phyloP scores from a whole-genome alignment of 345 rosid genomes.

The Camelina laxa region DNA sequence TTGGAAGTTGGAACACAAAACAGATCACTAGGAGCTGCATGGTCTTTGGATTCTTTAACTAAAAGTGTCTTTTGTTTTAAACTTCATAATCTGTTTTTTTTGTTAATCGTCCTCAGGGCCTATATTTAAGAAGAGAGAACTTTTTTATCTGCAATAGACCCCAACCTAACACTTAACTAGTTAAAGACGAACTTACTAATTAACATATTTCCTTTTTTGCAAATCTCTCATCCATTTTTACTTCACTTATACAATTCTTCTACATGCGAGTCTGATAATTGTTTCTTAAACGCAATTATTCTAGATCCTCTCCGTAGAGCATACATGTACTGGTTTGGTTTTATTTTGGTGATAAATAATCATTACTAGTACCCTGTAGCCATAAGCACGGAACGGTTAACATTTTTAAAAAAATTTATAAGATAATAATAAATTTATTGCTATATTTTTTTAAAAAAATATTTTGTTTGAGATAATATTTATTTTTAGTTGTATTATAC shows the following conservation, averaged over 20 bases:
- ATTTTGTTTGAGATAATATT: no score
- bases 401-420: no score
- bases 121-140: neutral
- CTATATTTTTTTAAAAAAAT: no score
- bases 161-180: neutral
- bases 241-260: neutral
- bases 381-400: no score
- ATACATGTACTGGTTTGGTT: no score
- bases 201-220: neutral
- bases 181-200: slow-evolving; percentile 5
- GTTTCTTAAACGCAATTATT: neutral
- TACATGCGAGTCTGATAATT: neutral
- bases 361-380: no score
- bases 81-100: slow-evolving; percentile 1
- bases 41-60: neutral
- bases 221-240: neutral
- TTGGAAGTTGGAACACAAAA: neutral
- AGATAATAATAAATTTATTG: no score
- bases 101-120: neutral
- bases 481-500: no score
- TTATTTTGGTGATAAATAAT: no score
- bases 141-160: neutral
- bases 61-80: neutral
- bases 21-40: slow-evolving; percentile 3
- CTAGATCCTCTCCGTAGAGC: neutral